These are phyloP conservation scores for Pseudogymnoascus sp. DNA, from an alignment of 2,329 filamentous ascomycete species.

Conservation along the genomic window DNA sequence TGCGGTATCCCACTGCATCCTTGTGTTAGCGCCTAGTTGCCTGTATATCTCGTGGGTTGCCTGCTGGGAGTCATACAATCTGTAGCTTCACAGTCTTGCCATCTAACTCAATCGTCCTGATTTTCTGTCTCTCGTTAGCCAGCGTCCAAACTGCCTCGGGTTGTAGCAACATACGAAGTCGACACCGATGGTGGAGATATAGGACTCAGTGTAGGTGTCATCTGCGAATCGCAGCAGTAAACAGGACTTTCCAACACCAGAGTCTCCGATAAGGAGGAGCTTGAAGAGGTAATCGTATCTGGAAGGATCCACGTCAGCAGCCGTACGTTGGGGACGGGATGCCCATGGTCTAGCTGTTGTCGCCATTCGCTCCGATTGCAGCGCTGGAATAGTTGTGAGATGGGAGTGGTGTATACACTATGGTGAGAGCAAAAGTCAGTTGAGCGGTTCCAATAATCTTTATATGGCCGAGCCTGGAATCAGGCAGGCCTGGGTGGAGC, in stretches of 20 bases:
- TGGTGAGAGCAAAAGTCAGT: slow-evolving; percentile 13
- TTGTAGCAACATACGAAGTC: slow-evolving; percentile 68
- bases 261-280: slow-evolving; percentile 99
- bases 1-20: slow-evolving; percentile 86
- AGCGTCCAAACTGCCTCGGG: background rate
- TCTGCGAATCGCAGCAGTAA: slow-evolving; percentile 95
- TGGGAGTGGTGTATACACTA: slow-evolving; percentile 21
- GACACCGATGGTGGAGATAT: slow-evolving; percentile 99
- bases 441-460: background rate
- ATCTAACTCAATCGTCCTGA: slow-evolving; percentile 98
- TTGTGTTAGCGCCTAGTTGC: background rate
- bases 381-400: slow-evolving; percentile 18
- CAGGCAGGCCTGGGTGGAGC: background rate
- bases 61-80: slow-evolving; percentile 62
- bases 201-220: slow-evolving; percentile 98
- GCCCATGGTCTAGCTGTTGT: background rate
- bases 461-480: slow-evolving; percentile 3
- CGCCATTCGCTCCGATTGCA: slow-evolving; percentile 11
- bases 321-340: background rate
- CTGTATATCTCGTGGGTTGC: background rate
- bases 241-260: slow-evolving; percentile 99
- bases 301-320: slow-evolving; percentile 23
- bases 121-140: slow-evolving; percentile 61
- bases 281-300: slow-evolving; percentile 99
- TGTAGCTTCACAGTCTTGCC: slow-evolving; percentile 99